Base-by-base conservation (phyloP, 2,329 filamentous ascomycete species). In the Epichloe amarillans region DNA sequence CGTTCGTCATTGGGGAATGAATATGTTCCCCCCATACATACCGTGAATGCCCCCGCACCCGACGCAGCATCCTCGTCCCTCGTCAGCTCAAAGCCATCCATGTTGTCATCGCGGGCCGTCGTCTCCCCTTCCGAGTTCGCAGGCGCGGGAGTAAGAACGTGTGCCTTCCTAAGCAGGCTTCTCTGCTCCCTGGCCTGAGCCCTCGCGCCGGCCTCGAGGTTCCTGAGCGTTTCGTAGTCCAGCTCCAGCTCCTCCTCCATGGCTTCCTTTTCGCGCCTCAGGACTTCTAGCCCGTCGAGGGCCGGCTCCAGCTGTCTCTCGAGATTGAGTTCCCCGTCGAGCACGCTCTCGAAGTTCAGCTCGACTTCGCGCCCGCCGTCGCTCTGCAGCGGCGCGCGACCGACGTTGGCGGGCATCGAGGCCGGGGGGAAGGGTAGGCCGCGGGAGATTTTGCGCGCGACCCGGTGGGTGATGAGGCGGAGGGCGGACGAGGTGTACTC, bases 401-500 rank as follows among this genome's bases (percentile, higher is more conserved):
- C 46, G 26, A 52, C 40, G 49, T 48, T 14, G 53, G 61, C 54
- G 5, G 58, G 54, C 46, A 62, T 57, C 1, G 66, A 62, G 3
- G 75, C 71, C 0, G 78, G 84, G 78, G 84, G 84, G 60, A 88
- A 86, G n/a, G 82, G 82, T 48, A 85, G 70, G 11, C 77, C 79
- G 36, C 73, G 74, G 15, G 70, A 64, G 5, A 87, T 66, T 59
- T 82, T 83, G 46, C 70, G 73, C 37, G 75, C 66, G 36, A 88
- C 69, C 48, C 74, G 75, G 40, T 72, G 72, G 7, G 78, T 68
- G 26, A 83, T 71, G 39, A 71, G 70, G 38, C 73, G 69, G 6
- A 88, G 68, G 21, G 77, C 77, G 2, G 73, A 66, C 8, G 78
- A 69, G 10, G 80, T 79, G 51, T 80, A 72, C 15, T 71, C 68